Evolutionary conservation across 805 yeast species (phyloP), one percentile per base, ranked within the genome.

Genomic region (Maudiozyma turicensis): DNA sequence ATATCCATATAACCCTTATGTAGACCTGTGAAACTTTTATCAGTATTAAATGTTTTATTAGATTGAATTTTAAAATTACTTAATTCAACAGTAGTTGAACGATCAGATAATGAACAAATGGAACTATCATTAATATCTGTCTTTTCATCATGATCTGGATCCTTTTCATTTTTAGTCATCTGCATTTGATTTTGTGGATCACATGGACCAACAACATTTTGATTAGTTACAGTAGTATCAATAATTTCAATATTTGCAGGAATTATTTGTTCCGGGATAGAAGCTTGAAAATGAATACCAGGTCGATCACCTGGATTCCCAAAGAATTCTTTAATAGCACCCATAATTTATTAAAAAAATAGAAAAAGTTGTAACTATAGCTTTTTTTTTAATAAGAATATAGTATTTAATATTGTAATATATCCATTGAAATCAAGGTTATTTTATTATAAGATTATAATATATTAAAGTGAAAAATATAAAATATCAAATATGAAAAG

Each of bases 21-120:
- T 29, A 62, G 47, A n/a, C 66, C 65, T 0, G 66, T 61, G 46
- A 59, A 62, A 3, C 60, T 58, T 13, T 41, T 55, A 38, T 54
- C 53, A 1, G 60, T 56, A 28, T 34, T 33, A 33, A 61, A 52
- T 15, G 44, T 34, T 11, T 64, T 64, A 29, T 52, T 51, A 6
- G 47, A 48, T 14, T 48, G 44, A 13, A 60, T 48, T 13, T 52
- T 33, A 14, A 56, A 52, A 5, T 53, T 44, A 13, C 54, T 54
- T 2, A 55, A 37, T 6, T 52, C 52, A 1, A 48, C 45, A 9
- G 48, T 44, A 2, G 54, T 51, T 28, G 54, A 50, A 20, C 49
- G 52, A 42, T 55, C 60, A 37, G 58, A 53, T 13, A 46, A 37
- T 8, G 59, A 52, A 13, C 40, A 37, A 14, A 8, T 14, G 38